Evolutionary conservation across 176 grass and related monocot genomes (phyloP), one percentile per base, ranked within the genome.

Genomic region (Juncus effusus): DNA sequence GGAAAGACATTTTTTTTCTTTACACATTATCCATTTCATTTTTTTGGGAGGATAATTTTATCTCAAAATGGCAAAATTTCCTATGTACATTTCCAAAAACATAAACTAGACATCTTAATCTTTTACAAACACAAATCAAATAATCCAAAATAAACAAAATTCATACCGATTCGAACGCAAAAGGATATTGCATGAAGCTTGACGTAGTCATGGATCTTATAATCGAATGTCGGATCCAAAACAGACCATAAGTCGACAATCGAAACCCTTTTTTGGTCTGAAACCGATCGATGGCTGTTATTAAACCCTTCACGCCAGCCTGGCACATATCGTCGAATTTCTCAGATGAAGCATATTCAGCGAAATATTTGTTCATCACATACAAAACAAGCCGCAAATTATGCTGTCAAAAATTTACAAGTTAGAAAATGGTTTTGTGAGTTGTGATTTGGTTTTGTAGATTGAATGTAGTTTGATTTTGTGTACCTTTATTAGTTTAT

Each of bases 141-240:
- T 55, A 13, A 36, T 47, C 28, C 35, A 37, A 51, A 7, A 51
- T 4, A 10, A 51, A n/a, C 49, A 7, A 15, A 39, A 13, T 57
- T 60, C 81, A 16, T 83, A 94, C 90, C 74, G 87, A 86, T 78
- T 96, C 87, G 73, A 96, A 87, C 55, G 78, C 80, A 28, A 88
- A 78, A 3, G 92, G 92, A 72, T 85, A 85, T 12, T 82, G 85
- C 7, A 82, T 96, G 82, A 96, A 96, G 79, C 75, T 96, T 63
- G 84, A 90, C 51, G 78, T 68, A 13, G 79, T 88, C 69, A 96
- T 88, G 4, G 84, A 81, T 10, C 87, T 84, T 5, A 67, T 79
- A 64, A 96, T 81, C 69, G 87, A 83, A 61, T 96, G 92, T 2
- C 92, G 58, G 82, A 96, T 96, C 92, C 92, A 91, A 67, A 91